phyloP scores from a whole-genome alignment of 164 flowering plant species.

The Brasenia schreberi region DNA sequence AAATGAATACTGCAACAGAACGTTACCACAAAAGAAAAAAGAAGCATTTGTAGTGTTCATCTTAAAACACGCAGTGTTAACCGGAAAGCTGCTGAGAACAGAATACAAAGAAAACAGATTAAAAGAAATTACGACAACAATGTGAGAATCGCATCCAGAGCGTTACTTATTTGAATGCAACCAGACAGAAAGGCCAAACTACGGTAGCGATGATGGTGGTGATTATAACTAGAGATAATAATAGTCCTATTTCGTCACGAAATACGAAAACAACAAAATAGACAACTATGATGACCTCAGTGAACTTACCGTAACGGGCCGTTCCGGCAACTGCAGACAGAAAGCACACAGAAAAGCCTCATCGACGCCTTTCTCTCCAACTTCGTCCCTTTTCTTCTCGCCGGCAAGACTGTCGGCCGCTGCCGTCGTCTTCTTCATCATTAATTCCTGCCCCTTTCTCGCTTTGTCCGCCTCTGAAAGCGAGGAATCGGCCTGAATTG shows the following conservation, averaged over 20 bases:
- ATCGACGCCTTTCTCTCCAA: constrained; percentile 26
- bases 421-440: constrained; percentile 6
- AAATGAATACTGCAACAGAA: too few species aligned
- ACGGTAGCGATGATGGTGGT: too few species aligned
- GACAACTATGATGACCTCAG: neutral
- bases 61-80: too few species aligned
- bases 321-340: constrained; percentile 61
- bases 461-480: constrained; percentile 69
- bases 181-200: too few species aligned
- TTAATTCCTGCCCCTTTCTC: constrained; percentile 44
- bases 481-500: constrained; percentile 46
- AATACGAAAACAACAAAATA: neutral
- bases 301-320: neutral
- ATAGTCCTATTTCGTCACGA: neutral
- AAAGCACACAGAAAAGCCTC: constrained; percentile 45
- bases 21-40: too few species aligned
- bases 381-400: constrained; percentile 2
- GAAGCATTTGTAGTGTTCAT: too few species aligned
- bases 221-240: too few species aligned
- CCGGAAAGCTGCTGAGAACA: too few species aligned
- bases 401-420: neutral
- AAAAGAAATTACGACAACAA: too few species aligned
- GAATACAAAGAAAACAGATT: too few species aligned
- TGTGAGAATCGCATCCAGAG: too few species aligned
- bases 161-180: too few species aligned